These are phyloP conservation scores for Biscogniauxia mediterranea DNA, from an alignment of 2,329 filamentous ascomycete genomes.

Conservation along the genomic window DNA sequence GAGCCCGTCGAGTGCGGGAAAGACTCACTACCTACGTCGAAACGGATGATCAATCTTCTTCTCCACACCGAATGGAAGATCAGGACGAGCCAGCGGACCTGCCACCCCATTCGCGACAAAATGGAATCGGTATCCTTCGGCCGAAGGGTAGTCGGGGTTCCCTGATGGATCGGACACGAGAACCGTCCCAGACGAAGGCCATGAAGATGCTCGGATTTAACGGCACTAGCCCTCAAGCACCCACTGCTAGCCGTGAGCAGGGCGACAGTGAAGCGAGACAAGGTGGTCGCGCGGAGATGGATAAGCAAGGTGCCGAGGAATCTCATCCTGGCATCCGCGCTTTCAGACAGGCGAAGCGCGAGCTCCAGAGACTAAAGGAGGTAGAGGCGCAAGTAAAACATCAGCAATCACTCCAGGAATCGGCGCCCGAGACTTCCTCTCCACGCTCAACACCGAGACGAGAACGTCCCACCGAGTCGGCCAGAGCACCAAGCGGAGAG, in stretches of 20 bases:
- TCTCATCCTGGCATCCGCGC: conserved; percentile 52
- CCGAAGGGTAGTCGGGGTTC: conserved; percentile 68
- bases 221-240: conserved; percentile 33
- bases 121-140: conserved; percentile 62
- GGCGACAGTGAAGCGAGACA: conserved; percentile 4
- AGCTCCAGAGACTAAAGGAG: conserved; percentile 56
- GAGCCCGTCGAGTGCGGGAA: conserved; percentile 70
- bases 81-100: conserved; percentile 31
- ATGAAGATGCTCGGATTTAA: conserved; percentile 62
- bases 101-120: conserved; percentile 41
- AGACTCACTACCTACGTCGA: conserved; percentile 69
- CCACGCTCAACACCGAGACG: conserved; percentile 20
- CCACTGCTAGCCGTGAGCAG: conserved; percentile 15
- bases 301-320: conserved; percentile 20
- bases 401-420: conserved; percentile 29
- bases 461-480: conserved; percentile 26
- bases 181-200: conserved; percentile 48
- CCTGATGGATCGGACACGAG: conserved; percentile 48
- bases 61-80: conserved; percentile 38
- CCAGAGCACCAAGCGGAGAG: conserved; percentile 44
- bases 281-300: conserved; percentile 10
- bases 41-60: conserved; percentile 52
- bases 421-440: conserved; percentile 19
- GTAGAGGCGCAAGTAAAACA: conserved; percentile 46
- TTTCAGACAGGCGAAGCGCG: conserved; percentile 56